Percentiles rank a stretch among this genome's conserved stretches.
Conservation (phyloP, 352 stramenopile species). For the Globisporangium barbulae region DNA sequence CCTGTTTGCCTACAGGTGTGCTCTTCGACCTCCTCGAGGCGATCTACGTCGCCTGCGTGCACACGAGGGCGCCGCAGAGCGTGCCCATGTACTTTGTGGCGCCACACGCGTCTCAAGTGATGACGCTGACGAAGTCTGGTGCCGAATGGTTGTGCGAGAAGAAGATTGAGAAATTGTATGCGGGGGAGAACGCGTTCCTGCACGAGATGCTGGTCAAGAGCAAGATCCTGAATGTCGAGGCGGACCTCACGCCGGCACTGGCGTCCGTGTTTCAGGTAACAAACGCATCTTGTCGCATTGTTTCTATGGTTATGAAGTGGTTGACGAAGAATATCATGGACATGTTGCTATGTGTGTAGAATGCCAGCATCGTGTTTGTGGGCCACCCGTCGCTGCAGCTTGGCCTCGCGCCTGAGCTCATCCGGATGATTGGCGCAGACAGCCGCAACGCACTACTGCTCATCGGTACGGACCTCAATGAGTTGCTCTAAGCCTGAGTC, state of each 20-base stretch:
- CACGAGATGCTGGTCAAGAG: constrained; percentile 52
- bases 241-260: constrained; percentile 37
- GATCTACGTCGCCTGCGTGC: constrained; percentile 45
- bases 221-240: constrained; percentile 46
- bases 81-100: constrained; percentile 71
- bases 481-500: not conserved
- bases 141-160: constrained; percentile 85
- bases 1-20: constrained; percentile 52
- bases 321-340: too few relatives aligned
- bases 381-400: constrained; percentile 66
- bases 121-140: constrained; percentile 52
- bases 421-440: constrained; percentile 57
- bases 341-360: constrained; percentile 23
- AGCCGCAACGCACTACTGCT: constrained; percentile 66
- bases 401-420: constrained; percentile 44
- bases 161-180: constrained; percentile 76
- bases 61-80: constrained; percentile 34
- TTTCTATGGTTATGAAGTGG: not conserved
- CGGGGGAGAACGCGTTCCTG: constrained; percentile 64
- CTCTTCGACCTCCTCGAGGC: constrained; percentile 81
- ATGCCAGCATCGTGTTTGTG: constrained; percentile 74
- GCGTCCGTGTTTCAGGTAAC: constrained; percentile 56
- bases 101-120: constrained; percentile 36
- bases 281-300: not conserved
- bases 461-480: constrained; percentile 34